These are phyloP conservation scores for Pseudogymnoascus destructans DNA, from an alignment of 2,329 filamentous ascomycete species.

Conservation along the genomic window DNA sequence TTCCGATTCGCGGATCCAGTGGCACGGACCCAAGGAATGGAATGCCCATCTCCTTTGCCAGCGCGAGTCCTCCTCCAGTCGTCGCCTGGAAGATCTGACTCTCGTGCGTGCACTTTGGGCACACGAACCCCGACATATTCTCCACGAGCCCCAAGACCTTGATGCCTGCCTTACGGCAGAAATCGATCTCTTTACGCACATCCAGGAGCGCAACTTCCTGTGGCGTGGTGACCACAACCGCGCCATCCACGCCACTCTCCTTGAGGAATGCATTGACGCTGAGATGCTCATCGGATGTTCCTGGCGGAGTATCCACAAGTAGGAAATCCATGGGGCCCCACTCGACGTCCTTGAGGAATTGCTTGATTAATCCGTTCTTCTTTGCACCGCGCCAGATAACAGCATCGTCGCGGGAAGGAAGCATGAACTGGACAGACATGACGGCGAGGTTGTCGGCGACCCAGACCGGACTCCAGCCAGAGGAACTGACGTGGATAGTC, in stretches of 20 bases:
- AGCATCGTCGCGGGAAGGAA: conserved; percentile 84
- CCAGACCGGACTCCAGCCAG: conserved; percentile 93
- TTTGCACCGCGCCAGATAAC: conserved; percentile 97
- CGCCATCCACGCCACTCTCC: conserved; percentile 84
- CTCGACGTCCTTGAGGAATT: conserved; percentile 93
- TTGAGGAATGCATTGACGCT: conserved; percentile 86
- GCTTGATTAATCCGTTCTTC: conserved; percentile 97
- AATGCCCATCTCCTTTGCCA: conserved; percentile 78
- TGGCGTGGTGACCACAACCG: conserved; percentile 84
- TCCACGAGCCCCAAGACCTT: conserved; percentile 79
- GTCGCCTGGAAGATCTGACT: conserved; percentile 82
- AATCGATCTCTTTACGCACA: conserved; percentile 94
- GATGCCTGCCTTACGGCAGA: conserved; percentile 90
- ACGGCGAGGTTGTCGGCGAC: conserved; percentile 86
- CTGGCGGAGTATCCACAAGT: conserved; percentile 88
- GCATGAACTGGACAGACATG: conserved; percentile 98
- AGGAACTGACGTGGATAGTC: conserved; percentile 78
- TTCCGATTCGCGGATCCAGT: conserved; percentile 83
- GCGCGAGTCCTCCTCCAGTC: conserved; percentile 68
- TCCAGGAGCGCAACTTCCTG: conserved; percentile 89
- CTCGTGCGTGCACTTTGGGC: conserved; percentile 73
- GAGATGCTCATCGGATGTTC: conserved; percentile 89
- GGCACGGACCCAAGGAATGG: conserved; percentile 85
- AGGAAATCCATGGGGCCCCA: conserved; percentile 94
- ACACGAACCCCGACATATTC: conserved; percentile 97